A percentile compares a stretch with the other conserved stretches of the same genome.
Conservation (phyloP, 495 filamentous ascomycete genomes). For the Xylaria acuta region DNA sequence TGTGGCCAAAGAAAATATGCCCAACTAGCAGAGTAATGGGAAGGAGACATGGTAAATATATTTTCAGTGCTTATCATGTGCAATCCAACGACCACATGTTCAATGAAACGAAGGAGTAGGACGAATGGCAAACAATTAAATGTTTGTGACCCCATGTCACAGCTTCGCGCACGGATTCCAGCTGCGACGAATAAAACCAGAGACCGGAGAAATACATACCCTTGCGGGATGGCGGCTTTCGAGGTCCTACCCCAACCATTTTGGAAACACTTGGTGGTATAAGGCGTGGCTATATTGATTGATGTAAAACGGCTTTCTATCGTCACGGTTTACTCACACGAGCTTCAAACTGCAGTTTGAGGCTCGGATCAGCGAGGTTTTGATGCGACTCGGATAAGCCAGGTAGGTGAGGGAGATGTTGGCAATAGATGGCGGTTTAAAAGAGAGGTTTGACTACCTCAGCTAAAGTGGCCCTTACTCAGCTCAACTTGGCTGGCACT, state of each 20-base stretch:
- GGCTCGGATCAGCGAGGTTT: background rate
- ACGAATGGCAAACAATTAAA: background rate
- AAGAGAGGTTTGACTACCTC: background rate
- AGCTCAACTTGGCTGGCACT: conserved; percentile 5
- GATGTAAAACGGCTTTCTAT: background rate
- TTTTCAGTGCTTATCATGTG: background rate
- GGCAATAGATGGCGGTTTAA: background rate
- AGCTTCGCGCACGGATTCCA: background rate
- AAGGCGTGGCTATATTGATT: background rate
- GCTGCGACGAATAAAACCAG: conserved; percentile 25
- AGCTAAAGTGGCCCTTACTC: conserved; percentile 23
- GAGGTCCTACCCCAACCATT: conserved; percentile 79
- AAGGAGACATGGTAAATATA: background rate
- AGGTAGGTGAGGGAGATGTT: conserved; percentile 13
- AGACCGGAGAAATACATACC: conserved; percentile 57
- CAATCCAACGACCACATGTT: background rate
- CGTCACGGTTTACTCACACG: background rate
- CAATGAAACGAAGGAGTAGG: background rate
- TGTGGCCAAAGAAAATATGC: background rate
- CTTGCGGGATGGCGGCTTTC: conserved; percentile 75
- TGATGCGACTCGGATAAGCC: background rate
- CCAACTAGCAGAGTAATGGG: background rate
- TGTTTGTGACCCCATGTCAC: background rate
- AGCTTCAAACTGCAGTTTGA: background rate
- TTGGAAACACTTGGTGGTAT: conserved; percentile 41